Evolutionary conservation across 768 basidiomycete species (phyloP).

Genomic region (Pholiota microspora): DNA sequence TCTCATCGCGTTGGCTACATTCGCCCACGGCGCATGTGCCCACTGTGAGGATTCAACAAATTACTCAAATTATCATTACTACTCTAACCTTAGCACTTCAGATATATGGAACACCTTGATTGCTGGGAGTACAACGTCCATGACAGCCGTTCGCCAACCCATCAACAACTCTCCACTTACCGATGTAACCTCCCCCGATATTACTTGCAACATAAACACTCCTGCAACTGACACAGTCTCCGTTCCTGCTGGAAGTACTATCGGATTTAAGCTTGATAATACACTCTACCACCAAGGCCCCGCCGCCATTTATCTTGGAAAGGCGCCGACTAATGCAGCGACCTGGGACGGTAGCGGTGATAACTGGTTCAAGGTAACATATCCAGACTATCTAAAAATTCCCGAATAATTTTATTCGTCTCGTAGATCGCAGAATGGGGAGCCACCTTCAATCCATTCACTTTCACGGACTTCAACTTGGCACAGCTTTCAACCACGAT

Average conservation of each 20-base stretch:
- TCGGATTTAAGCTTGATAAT: constrained; percentile 38
- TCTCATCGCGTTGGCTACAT: constrained; percentile 19
- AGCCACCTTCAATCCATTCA: constrained; percentile 36
- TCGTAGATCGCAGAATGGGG: constrained; percentile 41
- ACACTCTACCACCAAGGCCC: constrained; percentile 44
- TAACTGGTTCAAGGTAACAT: constrained; percentile 51
- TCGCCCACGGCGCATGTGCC: constrained; percentile 24
- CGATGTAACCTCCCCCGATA: constrained; percentile 26
- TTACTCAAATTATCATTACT: neutral
- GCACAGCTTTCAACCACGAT: constrained; percentile 38
- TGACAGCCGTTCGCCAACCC: constrained; percentile 31
- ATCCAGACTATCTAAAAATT: neutral
- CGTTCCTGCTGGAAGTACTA: constrained; percentile 36
- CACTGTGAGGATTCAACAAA: constrained; percentile 20
- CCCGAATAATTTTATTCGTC: neutral
- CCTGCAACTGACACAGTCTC: constrained; percentile 33
- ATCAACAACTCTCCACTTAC: constrained; percentile 32
- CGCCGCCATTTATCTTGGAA: constrained; percentile 47
- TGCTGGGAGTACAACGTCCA: constrained; percentile 25
- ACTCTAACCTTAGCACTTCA: constrained; percentile 1
- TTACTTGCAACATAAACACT: constrained; percentile 36
- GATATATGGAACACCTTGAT: constrained; percentile 33
- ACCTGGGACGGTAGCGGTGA: constrained; percentile 46
- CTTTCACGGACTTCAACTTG: constrained; percentile 28
- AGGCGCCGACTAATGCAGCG: constrained; percentile 39